Evolutionary conservation across 2,329 filamentous ascomycete species (phyloP), one percentile per base, ranked within the genome.

Genomic region (Neurospora sp.): DNA sequence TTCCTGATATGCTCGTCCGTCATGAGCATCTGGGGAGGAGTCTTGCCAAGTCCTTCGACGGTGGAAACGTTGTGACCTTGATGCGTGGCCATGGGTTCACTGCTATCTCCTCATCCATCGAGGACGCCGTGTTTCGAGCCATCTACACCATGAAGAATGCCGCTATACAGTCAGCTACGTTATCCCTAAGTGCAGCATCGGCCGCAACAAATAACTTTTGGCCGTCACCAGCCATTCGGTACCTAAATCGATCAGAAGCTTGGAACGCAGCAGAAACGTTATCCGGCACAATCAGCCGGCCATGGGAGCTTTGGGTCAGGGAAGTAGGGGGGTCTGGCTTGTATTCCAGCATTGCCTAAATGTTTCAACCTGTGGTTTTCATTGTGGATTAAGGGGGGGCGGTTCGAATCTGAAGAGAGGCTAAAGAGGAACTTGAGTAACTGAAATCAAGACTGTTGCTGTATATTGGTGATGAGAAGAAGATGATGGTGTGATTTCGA

Each of bases 51-150:
- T 71, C 66, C 3, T 83, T 82, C 69, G 73, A 75, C 10, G 71
- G 70, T 4, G 73, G 73, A 10, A 74, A 79, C 43, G 75, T 75
- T 6, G 81, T 83, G 4, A 79, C 82, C 1, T 75, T 85, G 66
- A 84, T 84, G 83, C 76, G 79, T 2, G 78, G 80, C 4, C 82
- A 85, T 71, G 83, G 83, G 2, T 83, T 81, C 72, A 82, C 82
- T 1, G 76, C 78, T 1, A 70, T 79, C 7, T 82, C 78, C 0
- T 71, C 72, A 0, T 77, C 74, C 69, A 79, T 84, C 43, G 76
- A 82, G 71, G 76, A 79, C 67, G 81, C 77, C 2, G 81, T 84
- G 7, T 79, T 80, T 68, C 75, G 80, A 19, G 79, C 81, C 1
- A 74, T 84, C 1, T 84, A 84, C 70, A 83, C 83, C 0, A 76